These are phyloP conservation scores for Dactylellina cionopaga DNA, from an alignment of 2,329 filamentous ascomycete species.

Conservation along the genomic window DNA sequence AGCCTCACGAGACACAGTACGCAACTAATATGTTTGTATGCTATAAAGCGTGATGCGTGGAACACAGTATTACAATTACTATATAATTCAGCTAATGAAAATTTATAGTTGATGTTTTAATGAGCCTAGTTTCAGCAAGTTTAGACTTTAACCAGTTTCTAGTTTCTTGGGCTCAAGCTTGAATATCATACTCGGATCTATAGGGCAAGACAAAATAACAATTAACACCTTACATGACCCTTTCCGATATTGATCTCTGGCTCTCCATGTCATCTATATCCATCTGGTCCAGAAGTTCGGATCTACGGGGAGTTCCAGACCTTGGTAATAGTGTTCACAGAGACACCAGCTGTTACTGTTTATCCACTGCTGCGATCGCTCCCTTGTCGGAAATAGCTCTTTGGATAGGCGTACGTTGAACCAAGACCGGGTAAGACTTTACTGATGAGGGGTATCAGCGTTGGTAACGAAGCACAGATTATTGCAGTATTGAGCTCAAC, in stretches of 20 bases:
- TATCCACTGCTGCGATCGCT: neutral
- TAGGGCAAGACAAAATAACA: too few relatives aligned
- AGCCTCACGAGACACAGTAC: too few relatives aligned
- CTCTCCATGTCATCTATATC: neutral
- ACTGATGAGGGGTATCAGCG: conserved; percentile 60
- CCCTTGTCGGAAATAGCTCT: neutral
- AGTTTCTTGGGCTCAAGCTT: too few relatives aligned
- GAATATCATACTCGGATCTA: too few relatives aligned
- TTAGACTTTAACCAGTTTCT: too few relatives aligned
- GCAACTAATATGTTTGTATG: too few relatives aligned
- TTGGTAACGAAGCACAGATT: conserved; percentile 62
- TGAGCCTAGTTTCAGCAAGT: too few relatives aligned
- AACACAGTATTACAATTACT: too few relatives aligned
- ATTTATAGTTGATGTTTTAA: too few relatives aligned
- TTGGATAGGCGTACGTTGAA: neutral
- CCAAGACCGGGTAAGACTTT: conserved; percentile 60
- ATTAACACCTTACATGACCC: too few relatives aligned
- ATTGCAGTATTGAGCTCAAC: conserved; percentile 62
- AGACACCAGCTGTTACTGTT: neutral
- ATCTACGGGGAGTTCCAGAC: neutral
- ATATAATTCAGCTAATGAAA: too few relatives aligned
- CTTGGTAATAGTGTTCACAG: neutral
- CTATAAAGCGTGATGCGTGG: too few relatives aligned
- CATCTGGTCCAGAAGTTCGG: neutral
- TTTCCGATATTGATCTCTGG: neutral